phyloP scores from a whole-genome alignment of 108 stramenopile genomes.

The Nitzschia sp. region DNA sequence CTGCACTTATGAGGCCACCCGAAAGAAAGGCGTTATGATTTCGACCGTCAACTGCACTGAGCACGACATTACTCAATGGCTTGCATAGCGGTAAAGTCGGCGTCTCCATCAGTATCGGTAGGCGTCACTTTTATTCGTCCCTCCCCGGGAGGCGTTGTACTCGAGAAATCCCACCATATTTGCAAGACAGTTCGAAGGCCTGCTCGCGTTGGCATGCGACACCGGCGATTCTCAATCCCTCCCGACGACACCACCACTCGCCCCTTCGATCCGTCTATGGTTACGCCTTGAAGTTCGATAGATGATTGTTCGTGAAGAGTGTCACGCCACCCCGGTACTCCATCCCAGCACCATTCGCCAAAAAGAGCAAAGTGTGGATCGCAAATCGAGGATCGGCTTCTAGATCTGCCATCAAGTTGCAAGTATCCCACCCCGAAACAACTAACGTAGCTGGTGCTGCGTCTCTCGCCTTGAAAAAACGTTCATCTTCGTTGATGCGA shows the following conservation, averaged over 20 bases:
- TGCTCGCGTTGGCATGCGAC: slow-evolving; percentile 48
- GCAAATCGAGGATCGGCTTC: slow-evolving; percentile 51
- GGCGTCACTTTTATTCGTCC: too few species aligned
- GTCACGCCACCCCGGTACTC: slow-evolving; percentile 42
- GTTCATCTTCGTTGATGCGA: slow-evolving; percentile 40
- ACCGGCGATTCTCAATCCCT: slow-evolving; percentile 51
- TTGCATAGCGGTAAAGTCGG: slow-evolving; percentile 22
- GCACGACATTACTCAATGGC: background rate
- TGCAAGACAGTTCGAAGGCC: slow-evolving; percentile 54
- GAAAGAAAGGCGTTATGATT: too few species aligned
- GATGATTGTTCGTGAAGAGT: slow-evolving; percentile 48
- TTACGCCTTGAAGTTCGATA: slow-evolving; percentile 33
- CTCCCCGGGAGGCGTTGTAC: too few species aligned
- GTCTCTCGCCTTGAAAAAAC: slow-evolving; percentile 18
- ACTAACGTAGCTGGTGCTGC: background rate
- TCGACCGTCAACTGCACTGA: too few species aligned
- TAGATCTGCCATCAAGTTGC: slow-evolving; percentile 44
- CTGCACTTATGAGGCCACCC: too few species aligned
- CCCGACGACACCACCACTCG: slow-evolving; percentile 50
- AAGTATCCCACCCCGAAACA: slow-evolving; percentile 41
- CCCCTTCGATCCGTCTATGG: slow-evolving; percentile 46
- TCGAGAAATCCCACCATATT: slow-evolving; percentile 60
- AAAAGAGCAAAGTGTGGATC: slow-evolving; percentile 45
- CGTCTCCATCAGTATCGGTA: too few species aligned
- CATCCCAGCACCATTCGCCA: slow-evolving; percentile 42